Evolutionary conservation across 306 rosid species (phyloP).

Genomic region (Canavalia gladiata): DNA sequence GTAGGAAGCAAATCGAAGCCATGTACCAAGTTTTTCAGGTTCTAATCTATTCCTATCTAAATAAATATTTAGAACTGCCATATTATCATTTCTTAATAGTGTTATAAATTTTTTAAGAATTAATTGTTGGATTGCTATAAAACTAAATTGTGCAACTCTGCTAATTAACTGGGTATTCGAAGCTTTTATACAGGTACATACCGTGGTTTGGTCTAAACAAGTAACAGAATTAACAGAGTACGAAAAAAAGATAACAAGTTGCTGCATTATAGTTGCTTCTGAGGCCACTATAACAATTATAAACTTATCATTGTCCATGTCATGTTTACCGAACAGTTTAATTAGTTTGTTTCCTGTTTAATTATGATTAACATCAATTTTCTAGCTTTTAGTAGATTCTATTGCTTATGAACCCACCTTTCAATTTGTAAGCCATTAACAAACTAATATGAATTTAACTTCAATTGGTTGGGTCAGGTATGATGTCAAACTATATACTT

Average conservation of each 20-base stretch:
- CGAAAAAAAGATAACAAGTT: constrained; percentile 48
- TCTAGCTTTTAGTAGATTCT: constrained; percentile 29
- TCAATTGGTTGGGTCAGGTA: constrained; percentile 46
- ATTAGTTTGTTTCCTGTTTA: constrained; percentile 8
- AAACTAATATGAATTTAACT: constrained; percentile 35
- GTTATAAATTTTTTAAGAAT: constrained; percentile 48
- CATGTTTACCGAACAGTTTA: constrained; percentile 40
- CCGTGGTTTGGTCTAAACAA: constrained; percentile 56
- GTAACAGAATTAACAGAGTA: constrained; percentile 52
- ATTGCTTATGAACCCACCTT: constrained; percentile 47
- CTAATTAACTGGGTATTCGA: constrained; percentile 55
- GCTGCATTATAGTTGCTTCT: constrained; percentile 23
- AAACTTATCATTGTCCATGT: constrained; percentile 39
- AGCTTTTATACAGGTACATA: constrained; percentile 73
- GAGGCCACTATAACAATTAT: constrained; percentile 42
- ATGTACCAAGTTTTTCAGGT: constrained; percentile 99
- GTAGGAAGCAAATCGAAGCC: constrained; percentile 99
- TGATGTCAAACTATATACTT: constrained; percentile 32
- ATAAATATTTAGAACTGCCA: constrained; percentile 55
- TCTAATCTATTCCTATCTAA: constrained; percentile 82
- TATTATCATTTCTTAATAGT: constrained; percentile 45
- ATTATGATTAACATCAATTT: constrained; percentile 38
- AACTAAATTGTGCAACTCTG: constrained; percentile 52
- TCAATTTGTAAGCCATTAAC: constrained; percentile 50
- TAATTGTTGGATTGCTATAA: constrained; percentile 48